phyloP scores from a whole-genome alignment of 106 monocot species.

The Allium cepa region DNA sequence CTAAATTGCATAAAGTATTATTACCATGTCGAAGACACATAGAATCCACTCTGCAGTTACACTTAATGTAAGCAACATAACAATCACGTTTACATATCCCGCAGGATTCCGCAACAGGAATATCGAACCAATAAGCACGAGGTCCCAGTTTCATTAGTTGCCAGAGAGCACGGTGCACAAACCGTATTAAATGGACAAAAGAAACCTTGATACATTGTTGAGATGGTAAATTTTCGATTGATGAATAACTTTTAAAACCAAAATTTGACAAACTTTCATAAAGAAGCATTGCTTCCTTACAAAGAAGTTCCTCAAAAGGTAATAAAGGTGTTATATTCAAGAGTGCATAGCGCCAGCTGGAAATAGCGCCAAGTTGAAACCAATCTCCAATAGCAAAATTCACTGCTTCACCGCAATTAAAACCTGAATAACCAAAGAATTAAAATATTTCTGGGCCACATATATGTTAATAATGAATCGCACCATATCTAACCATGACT shows the following conservation, averaged over 20 bases:
- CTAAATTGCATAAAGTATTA: background rate
- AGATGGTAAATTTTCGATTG: slow-evolving; percentile 24
- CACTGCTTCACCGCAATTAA: slow-evolving; percentile 97
- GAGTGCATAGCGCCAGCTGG: slow-evolving; percentile 71
- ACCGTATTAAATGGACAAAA: slow-evolving; percentile 62
- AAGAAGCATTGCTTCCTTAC: slow-evolving; percentile 73
- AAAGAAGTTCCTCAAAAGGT: slow-evolving; percentile 86
- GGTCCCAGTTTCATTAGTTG: slow-evolving; percentile 37
- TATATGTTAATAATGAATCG: background rate
- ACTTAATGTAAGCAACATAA: slow-evolving; percentile 45
- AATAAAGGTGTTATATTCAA: slow-evolving; percentile 68
- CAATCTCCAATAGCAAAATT: slow-evolving; percentile 96
- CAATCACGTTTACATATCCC: slow-evolving; percentile 53
- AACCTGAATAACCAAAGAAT: slow-evolving; percentile 36
- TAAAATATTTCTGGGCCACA: background rate
- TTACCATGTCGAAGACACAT: slow-evolving; percentile 69
- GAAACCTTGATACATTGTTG: slow-evolving; percentile 30
- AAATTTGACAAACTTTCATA: slow-evolving; percentile 11
- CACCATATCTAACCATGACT: slow-evolving; percentile 61
- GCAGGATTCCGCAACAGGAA: slow-evolving; percentile 27
- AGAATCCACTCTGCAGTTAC: slow-evolving; percentile 38
- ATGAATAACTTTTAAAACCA: slow-evolving; percentile 1
- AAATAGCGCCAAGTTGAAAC: slow-evolving; percentile 75
- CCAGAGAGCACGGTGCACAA: slow-evolving; percentile 42
- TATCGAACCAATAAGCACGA: slow-evolving; percentile 9